Evolutionary conservation across 306 rosid genomes (phyloP).

Genomic region (Vicia villosa): DNA sequence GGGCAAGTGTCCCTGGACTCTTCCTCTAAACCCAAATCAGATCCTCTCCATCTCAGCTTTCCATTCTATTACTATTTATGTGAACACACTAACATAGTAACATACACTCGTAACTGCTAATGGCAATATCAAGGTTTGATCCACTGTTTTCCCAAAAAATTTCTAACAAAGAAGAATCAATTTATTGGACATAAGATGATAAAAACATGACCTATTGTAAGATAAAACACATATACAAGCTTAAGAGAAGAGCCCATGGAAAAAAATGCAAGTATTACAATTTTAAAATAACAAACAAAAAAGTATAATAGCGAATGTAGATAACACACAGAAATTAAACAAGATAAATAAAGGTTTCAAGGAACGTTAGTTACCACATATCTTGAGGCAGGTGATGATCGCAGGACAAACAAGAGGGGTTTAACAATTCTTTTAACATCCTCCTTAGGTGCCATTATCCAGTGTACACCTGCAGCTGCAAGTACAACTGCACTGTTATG

Average conservation of each 20-base stretch:
- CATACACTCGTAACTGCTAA: neutral
- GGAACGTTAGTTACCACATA: slow-evolving; percentile 70
- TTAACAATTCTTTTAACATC: slow-evolving; percentile 70
- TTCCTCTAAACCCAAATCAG: slow-evolving; percentile 7
- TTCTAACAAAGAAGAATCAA: neutral
- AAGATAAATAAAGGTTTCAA: slow-evolving; percentile 27
- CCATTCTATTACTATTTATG: neutral
- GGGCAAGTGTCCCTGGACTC: slow-evolving; percentile 3
- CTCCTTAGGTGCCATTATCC: slow-evolving; percentile 87
- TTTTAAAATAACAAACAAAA: slow-evolving; percentile 12
- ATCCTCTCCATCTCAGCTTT: slow-evolving; percentile 17
- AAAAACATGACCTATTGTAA: neutral
- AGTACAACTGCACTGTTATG: slow-evolving; percentile 95
- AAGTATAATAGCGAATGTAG: slow-evolving; percentile 18
- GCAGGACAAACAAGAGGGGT: slow-evolving; percentile 78
- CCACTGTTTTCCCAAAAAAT: neutral
- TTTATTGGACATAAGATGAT: neutral
- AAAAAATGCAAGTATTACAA: neutral
- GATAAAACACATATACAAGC: slow-evolving; percentile 23
- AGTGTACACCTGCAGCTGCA: slow-evolving; percentile 91
- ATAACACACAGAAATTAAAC: slow-evolving; percentile 3
- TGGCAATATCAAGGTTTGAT: neutral
- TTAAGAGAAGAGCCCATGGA: slow-evolving; percentile 18
- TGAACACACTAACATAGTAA: neutral
- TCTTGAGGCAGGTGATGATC: slow-evolving; percentile 84